Conservation (phyloP, 2,329 filamentous ascomycete genomes). For the Simplicillium sp. region DNA sequence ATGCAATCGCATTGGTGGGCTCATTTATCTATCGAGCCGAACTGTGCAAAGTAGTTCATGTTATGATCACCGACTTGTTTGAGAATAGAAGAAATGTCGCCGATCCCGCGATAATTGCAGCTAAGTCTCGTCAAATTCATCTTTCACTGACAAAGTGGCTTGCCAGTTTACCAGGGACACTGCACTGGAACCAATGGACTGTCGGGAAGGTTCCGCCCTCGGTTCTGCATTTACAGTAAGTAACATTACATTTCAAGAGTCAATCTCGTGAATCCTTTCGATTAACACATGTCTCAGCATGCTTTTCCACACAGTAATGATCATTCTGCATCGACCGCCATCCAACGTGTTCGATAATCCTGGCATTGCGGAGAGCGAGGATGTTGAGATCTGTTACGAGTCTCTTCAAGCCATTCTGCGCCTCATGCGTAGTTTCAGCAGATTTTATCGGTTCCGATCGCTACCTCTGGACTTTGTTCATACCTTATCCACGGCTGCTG, state of each 20-base stretch:
- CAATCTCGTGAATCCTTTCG: no score
- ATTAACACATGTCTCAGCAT: constrained; percentile 18
- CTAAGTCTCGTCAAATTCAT: constrained; percentile 34
- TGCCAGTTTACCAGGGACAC: constrained; percentile 30
- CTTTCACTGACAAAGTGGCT: constrained; percentile 36
- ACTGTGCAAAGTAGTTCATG: constrained; percentile 37
- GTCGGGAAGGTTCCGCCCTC: constrained; percentile 33
- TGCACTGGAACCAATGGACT: constrained; percentile 43
- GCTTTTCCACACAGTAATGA: constrained; percentile 41
- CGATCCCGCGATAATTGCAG: constrained; percentile 28
- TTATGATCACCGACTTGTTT: constrained; percentile 39
- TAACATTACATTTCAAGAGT: background rate
- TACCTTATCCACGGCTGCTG: constrained; percentile 36
- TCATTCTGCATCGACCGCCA: constrained; percentile 39
- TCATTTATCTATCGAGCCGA: constrained; percentile 37
- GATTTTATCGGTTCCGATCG: constrained; percentile 31
- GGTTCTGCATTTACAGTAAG: constrained; percentile 36
- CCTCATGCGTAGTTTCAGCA: constrained; percentile 31
- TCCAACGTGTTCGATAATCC: constrained; percentile 30
- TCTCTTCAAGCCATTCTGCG: constrained; percentile 34
- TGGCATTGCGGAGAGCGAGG: constrained; percentile 28
- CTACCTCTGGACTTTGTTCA: constrained; percentile 39
- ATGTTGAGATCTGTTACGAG: constrained; percentile 39
- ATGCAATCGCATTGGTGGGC: constrained; percentile 32
- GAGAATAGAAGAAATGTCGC: constrained; percentile 34